Evolutionary conservation across 2,329 filamentous ascomycete species (phyloP), one percentile per base, ranked within the genome.

Genomic region (Cercospora sojina): DNA sequence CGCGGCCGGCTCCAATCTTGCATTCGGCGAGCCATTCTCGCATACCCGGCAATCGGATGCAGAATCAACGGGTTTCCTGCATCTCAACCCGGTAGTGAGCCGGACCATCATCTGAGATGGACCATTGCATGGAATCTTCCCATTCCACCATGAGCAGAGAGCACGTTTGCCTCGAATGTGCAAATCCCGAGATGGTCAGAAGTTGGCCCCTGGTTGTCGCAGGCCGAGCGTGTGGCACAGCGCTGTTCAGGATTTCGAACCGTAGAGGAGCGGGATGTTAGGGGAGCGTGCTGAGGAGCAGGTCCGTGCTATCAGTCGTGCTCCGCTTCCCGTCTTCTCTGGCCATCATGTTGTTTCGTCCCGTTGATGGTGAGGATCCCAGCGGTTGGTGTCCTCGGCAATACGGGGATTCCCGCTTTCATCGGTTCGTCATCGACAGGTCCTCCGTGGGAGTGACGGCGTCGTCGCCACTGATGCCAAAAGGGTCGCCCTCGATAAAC

Each of bases 401-500:
- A 23, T 9, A 6, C 7, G 13, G 23, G 6, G 16, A 51, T 13
- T 27, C 2, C 23, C 47, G 23, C 12, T 25, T 25, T 56, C 53
- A 25, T 56, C 53, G 27, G 13, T 25, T 56, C 23, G 53, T 56
- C 6, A 35, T 27, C 6, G 53, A 56, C 53, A 56, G 31, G 18
- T 56, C 53, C 12, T 41, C 60, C 5, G 60, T 62, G 16, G 60
- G 60, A 2, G 60, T 62, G 5, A 51, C 35, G 23, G 53, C 60
- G 8, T 62, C 60, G 27, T 62, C 60, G 12, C 49, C 35, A 41
- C 49, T 35, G n/a, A 51, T 49, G 5, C 60, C 62, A 53, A 67
- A 67, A 3, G 65, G 65, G 58, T 80, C 79, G 5, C 77, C 67
- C 47, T 79, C 75, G 5, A 76, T 71, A 25, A 93, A 94, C 16